Evolutionary conservation across 2,329 filamentous ascomycete species (phyloP).

Genomic region (Fusarium penzigii): DNA sequence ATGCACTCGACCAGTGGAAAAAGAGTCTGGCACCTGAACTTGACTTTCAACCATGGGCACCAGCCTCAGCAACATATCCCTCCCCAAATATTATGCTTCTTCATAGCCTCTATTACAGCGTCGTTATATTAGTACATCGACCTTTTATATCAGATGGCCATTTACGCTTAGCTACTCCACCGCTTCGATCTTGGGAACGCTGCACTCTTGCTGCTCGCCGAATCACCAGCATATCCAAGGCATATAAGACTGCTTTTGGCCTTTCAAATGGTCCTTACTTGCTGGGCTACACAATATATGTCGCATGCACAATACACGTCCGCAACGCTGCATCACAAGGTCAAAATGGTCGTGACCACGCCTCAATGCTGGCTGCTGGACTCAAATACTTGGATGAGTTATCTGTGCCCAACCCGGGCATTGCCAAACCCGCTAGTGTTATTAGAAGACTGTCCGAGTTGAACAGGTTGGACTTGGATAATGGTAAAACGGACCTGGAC

Average conservation of each 20-base stretch:
- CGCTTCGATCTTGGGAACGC: constrained; percentile 24
- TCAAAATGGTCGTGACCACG: constrained; percentile 25
- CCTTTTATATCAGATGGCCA: constrained; percentile 34
- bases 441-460: constrained; percentile 7
- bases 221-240: constrained; percentile 34
- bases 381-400: constrained; percentile 36
- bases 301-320: constrained; percentile 43
- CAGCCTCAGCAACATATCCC: not conserved
- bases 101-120: constrained; percentile 34
- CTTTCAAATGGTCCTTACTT: constrained; percentile 38
- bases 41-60: not conserved
- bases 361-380: constrained; percentile 27
- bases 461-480: constrained; percentile 1
- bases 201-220: constrained; percentile 38
- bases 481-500: not conserved
- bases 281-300: constrained; percentile 39
- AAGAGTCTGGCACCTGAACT: constrained; percentile 1
- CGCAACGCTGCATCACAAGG: constrained; percentile 34
- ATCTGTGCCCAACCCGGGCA: constrained; percentile 29
- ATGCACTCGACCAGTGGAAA: constrained; percentile 1
- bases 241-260: constrained; percentile 34
- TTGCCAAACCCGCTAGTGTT: constrained; percentile 4
- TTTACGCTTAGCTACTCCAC: constrained; percentile 7
- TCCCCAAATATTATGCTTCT: constrained; percentile 34
- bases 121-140: constrained; percentile 39